These are phyloP conservation scores for Fraxinus excelsior DNA, from an alignment of 257 asterid species.

Conservation along the genomic window DNA sequence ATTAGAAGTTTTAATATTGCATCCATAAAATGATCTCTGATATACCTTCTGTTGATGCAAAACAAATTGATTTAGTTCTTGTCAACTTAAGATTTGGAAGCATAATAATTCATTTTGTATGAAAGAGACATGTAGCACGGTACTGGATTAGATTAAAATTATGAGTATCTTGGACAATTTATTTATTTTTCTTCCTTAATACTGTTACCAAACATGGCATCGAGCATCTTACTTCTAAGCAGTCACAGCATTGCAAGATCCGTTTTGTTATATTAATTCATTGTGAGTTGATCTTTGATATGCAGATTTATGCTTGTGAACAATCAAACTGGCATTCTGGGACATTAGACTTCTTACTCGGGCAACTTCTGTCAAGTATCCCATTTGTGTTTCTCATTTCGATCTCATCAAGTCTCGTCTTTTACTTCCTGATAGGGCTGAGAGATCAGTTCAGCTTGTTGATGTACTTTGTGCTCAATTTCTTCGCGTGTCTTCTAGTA, in stretches of 20 bases:
- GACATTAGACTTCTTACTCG: constrained; percentile 74
- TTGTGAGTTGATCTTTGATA: background rate
- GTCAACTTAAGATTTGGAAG: background rate
- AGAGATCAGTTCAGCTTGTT: constrained; percentile 81
- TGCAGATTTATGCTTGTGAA: constrained; percentile 79
- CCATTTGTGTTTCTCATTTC: constrained; percentile 95
- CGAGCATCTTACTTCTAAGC: background rate
- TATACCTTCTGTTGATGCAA: background rate
- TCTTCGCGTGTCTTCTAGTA: constrained; percentile 82
- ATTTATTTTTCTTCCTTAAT: background rate
- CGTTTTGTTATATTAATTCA: background rate
- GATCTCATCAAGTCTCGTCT: constrained; percentile 80
- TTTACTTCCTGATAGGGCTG: constrained; percentile 89
- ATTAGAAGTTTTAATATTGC: background rate
- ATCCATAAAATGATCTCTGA: background rate
- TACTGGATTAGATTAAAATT: background rate
- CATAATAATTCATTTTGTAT: background rate
- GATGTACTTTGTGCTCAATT: constrained; percentile 79
- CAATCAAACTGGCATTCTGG: constrained; percentile 89
- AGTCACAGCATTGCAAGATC: background rate
- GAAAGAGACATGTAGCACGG: background rate
- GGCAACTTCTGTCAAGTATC: constrained; percentile 83
- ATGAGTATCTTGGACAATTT: background rate
- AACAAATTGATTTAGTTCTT: background rate
- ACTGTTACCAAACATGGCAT: background rate